Conservation (phyloP, 2,329 filamentous ascomycete genomes). For the Esteya vermicola region DNA sequence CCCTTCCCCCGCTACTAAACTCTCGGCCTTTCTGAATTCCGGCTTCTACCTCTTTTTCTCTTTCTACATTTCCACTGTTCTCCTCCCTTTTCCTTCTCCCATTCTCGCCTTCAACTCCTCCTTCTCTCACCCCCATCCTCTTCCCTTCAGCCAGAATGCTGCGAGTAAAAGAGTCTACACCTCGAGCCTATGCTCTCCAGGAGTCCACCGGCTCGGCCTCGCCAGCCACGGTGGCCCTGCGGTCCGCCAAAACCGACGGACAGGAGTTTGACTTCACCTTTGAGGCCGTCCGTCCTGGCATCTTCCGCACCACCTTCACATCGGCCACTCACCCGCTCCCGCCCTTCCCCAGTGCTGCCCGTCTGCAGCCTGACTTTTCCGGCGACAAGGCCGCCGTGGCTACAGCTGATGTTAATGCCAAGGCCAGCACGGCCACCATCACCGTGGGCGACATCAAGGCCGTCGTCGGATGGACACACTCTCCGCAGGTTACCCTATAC, state of each 20-base stretch:
- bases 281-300: slow-evolving; percentile 43
- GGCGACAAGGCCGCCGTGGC: slow-evolving; percentile 17
- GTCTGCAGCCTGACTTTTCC: slow-evolving; percentile 6
- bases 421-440: slow-evolving; percentile 25
- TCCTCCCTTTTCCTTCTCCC: not conserved
- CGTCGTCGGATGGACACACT: slow-evolving; percentile 41
- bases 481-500: slow-evolving; percentile 43
- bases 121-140: not conserved
- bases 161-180: slow-evolving; percentile 10
- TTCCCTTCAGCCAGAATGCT: slow-evolving; percentile 1
- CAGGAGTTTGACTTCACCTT: slow-evolving; percentile 43
- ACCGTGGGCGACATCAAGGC: slow-evolving; percentile 34
- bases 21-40: not conserved
- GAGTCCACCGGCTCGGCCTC: slow-evolving; percentile 1
- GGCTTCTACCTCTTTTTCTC: not conserved
- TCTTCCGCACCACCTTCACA: slow-evolving; percentile 56
- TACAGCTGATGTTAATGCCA: slow-evolving; percentile 17
- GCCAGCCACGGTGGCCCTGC: slow-evolving; percentile 17
- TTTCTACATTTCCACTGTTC: not conserved
- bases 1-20: not conserved
- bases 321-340: slow-evolving; percentile 47
- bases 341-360: slow-evolving; percentile 45
- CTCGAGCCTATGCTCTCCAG: slow-evolving; percentile 13
- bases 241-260: slow-evolving; percentile 18
- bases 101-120: not conserved